Evolutionary conservation across 2,329 filamentous ascomycete species (phyloP), one percentile per base, ranked within the genome.

Genomic region (Xylaria sp.): DNA sequence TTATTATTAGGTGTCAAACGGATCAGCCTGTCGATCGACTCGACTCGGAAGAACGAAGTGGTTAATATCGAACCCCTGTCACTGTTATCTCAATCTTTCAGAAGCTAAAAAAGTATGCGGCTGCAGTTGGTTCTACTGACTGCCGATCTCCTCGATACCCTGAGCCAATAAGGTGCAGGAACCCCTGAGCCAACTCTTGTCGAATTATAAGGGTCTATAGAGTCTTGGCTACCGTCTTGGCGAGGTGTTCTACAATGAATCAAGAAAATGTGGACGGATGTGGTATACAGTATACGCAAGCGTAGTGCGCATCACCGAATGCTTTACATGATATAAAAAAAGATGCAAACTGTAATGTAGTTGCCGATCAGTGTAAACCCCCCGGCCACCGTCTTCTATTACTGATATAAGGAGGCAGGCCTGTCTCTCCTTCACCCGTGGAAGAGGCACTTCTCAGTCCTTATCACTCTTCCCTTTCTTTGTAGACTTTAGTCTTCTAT

Each of bases 341-440:
- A 60, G 3, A 51, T 42, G n/a, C 39, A 47, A 67, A 67, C 58
- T 39, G 66, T 49, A 71, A 67, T 56, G 47, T 58, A 70, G 66
- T 55, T 75, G 72, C 72, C 73, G 71, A 74, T 74, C 71, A 25
- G 59, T 36, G 49, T 57, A 36, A 22, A 64, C 20, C 20, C 25
- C 51, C 38, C 4, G 55, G 36, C 38, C 13, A 25, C 25, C n/a
- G 15, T 42, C 15, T 22, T 29, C 53, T 27, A n/a, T n/a, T 22
- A 45, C 60, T 44, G 66, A 72, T 75, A 75, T 73, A 75, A 75
- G 65, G 63, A 65, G 59, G 64, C 50, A 29, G 56, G 39, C 47
- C 55, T 60, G n/a, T 51, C 69, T 66, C 67, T 33, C 49, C 55
- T 44, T 66, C 53, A 7, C 25, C 22, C 58, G 29, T 61, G 38